A percentile compares a stretch with the other conserved stretches of the same genome.
Conservation (phyloP, 805 yeast species). For the Schwanniomyces polymorphus region DNA sequence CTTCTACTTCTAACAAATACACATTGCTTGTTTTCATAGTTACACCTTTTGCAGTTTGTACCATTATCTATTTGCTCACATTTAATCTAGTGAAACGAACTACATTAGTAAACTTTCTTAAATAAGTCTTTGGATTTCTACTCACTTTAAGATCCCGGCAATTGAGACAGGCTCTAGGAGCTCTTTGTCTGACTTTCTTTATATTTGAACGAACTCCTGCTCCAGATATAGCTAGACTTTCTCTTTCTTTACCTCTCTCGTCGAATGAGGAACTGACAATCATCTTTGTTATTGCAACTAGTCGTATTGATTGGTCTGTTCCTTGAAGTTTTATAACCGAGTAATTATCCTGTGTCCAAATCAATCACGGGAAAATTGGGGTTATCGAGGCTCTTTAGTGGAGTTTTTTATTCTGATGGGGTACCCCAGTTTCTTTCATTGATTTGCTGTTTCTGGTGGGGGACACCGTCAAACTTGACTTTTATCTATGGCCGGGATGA, state of each 20-base stretch:
- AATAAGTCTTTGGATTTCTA: neutral
- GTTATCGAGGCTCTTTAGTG: neutral
- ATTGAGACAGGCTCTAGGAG: slow-evolving; percentile 3
- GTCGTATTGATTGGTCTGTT: neutral
- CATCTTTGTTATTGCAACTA: slow-evolving; percentile 1
- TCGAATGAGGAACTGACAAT: neutral
- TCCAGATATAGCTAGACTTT: neutral
- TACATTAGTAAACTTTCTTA: slow-evolving; percentile 1
- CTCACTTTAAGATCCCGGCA: slow-evolving; percentile 4
- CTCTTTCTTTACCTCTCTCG: slow-evolving; percentile 3
- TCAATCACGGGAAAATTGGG: slow-evolving; percentile 4
- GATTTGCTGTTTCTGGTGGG: neutral
- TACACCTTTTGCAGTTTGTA: slow-evolving; percentile 1
- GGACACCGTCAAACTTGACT: neutral
- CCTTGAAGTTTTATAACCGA: slow-evolving; percentile 2
- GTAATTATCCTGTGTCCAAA: neutral
- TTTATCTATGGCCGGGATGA: neutral
- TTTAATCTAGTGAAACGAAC: slow-evolving; percentile 1
- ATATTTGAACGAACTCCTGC: neutral
- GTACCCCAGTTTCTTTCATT: neutral
- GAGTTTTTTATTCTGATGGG: neutral
- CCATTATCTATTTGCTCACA: slow-evolving; percentile 2
- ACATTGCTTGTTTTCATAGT: slow-evolving; percentile 1
- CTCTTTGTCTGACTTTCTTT: slow-evolving; percentile 3
- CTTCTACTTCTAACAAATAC: slow-evolving; percentile 4